Base-by-base conservation (phyloP, 345 rosid genomes). In the Lagerstroemia speciosa region DNA sequence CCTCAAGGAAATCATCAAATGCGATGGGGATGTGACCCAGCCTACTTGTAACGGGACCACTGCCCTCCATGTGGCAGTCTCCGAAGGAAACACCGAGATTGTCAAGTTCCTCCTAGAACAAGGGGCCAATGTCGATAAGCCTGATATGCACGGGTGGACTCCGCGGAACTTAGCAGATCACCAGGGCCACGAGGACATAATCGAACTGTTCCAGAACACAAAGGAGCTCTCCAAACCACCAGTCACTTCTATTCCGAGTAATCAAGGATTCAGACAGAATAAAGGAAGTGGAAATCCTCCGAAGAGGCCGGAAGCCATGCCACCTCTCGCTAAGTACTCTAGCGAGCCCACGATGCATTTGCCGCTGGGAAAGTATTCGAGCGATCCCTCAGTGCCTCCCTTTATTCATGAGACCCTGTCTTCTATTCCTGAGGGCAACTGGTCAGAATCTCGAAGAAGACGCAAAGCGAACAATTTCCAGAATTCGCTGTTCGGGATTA, bases 121-220 rank as follows among this genome's bases (percentile, higher is more conserved):
- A 74, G 96, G 96, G 64, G 85, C 89, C 19, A 87, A 85, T 62
- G 67, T 83, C 19, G 92, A 90, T 57, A 75, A 20, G 70, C 81
- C 86, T 6, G 97, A 93, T 69, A 61, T 52, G 34, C 64, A 86
- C 17, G 93, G 97, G 5, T 90, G 93, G 97, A 90, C 96, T 3
- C 80, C 98, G 5, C 73, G 84, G 73, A 86, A 70, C 60, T 72
- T 93, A 65, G 91, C 91, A 0, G 89, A 90, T 38, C 96, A 91
- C 43, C 97, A 89, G 80, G 97, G 96, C 33, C 84, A 81, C 29
- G 96, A 89, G 76, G 89, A 90, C 12, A 86, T 93, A 69, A 74
- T 80, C 46, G 26, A 41, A 14, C 53, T 93, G 68, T 75, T 90
- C 38, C 71, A 74, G 46, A 75, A 61, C 3, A 34, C 19, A 7